These are phyloP conservation scores for Zostera marina DNA, from an alignment of 116 monocot genomes.

Conservation along the genomic window DNA sequence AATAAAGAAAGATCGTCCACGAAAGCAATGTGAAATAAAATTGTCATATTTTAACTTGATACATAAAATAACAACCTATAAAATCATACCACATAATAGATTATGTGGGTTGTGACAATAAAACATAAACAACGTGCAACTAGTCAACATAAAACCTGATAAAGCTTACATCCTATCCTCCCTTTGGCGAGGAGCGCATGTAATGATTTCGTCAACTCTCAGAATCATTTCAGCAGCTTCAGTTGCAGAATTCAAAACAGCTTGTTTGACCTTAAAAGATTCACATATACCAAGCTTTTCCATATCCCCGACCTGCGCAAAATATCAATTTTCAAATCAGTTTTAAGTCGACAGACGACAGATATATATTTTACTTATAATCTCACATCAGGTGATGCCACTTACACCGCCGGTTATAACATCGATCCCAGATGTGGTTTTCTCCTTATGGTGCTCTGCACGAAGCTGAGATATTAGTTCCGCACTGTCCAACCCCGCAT, in stretches of 20 bases:
- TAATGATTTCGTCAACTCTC: constrained; percentile 83
- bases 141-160: too few relatives aligned
- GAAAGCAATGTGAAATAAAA: too few relatives aligned
- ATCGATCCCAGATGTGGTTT: constrained; percentile 60
- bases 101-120: too few relatives aligned
- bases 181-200: constrained; percentile 74
- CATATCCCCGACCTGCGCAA: constrained; percentile 80
- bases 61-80: too few relatives aligned
- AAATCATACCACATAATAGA: too few relatives aligned
- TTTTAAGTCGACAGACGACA: too few relatives aligned
- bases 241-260: constrained; percentile 70
- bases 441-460: constrained; percentile 79
- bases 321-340: too few relatives aligned
- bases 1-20: too few relatives aligned
- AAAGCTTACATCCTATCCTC: constrained; percentile 80
- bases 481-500: constrained; percentile 88
- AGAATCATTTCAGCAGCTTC: constrained; percentile 95
- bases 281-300: constrained; percentile 77
- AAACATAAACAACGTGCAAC: too few relatives aligned
- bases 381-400: background rate
- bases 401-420: constrained; percentile 69
- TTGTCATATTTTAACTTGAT: too few relatives aligned
- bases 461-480: constrained; percentile 82
- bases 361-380: too few relatives aligned
- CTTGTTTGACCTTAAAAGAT: constrained; percentile 88